These are phyloP conservation scores for Yarrowia deformans DNA, from an alignment of 805 yeast species.

Conservation along the genomic window DNA sequence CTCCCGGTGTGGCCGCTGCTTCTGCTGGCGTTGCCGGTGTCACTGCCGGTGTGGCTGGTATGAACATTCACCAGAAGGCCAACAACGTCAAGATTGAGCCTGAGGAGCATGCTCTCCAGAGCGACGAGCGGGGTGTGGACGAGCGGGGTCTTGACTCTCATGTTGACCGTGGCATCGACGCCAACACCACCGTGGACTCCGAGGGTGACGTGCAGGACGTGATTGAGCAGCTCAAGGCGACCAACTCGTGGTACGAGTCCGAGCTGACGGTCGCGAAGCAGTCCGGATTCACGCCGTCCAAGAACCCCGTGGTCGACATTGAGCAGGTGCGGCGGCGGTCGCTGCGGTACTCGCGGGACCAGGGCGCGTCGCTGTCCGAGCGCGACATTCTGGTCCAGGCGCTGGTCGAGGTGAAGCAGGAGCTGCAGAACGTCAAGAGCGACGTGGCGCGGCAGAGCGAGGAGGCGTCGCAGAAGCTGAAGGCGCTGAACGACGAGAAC, in stretches of 20 bases:
- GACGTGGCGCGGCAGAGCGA: slow-evolving; percentile 45
- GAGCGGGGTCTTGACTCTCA: background rate
- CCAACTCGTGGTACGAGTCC: slow-evolving; percentile 48
- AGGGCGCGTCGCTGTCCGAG: slow-evolving; percentile 43
- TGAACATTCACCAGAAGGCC: slow-evolving; percentile 22
- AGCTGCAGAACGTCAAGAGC: slow-evolving; percentile 45
- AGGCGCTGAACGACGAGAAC: slow-evolving; percentile 43
- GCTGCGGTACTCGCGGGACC: slow-evolving; percentile 46
- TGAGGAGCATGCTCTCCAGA: too few species aligned
- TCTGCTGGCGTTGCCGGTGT: slow-evolving; percentile 29
- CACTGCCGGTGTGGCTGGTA: slow-evolving; percentile 28
- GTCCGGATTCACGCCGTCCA: slow-evolving; percentile 46
- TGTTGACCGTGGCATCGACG: background rate
- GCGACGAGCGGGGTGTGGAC: background rate
- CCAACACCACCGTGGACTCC: slow-evolving; percentile 4
- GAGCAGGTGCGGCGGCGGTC: slow-evolving; percentile 46
- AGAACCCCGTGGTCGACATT: slow-evolving; percentile 47
- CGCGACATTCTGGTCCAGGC: slow-evolving; percentile 47
- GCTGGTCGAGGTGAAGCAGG: slow-evolving; percentile 45
- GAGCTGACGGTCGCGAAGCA: slow-evolving; percentile 47
- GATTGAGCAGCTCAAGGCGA: slow-evolving; percentile 47
- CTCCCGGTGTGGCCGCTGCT: slow-evolving; percentile 21
- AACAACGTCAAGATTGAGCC: slow-evolving; percentile 27
- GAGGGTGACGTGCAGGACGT: slow-evolving; percentile 58
- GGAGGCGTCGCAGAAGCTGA: slow-evolving; percentile 45